These are phyloP conservation scores for Colletotrichum destructivum DNA, from an alignment of 2,329 filamentous ascomycete species.

Conservation along the genomic window DNA sequence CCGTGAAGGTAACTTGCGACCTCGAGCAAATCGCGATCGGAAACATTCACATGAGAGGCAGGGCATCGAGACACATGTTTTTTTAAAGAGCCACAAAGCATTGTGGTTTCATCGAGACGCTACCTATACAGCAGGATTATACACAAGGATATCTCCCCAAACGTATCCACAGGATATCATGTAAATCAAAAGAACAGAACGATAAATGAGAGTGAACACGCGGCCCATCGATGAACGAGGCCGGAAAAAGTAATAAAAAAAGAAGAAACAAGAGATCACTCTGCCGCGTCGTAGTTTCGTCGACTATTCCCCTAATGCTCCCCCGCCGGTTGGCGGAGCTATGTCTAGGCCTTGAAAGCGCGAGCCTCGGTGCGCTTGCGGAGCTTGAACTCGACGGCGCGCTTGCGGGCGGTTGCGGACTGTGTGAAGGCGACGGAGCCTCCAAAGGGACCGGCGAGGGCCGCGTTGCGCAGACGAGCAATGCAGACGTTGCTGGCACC, in stretches of 20 bases:
- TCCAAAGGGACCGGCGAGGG: slow-evolving; percentile 76
- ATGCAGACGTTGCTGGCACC: slow-evolving; percentile 75
- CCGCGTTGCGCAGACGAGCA: slow-evolving; percentile 73
- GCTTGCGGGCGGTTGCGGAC: slow-evolving; percentile 71
- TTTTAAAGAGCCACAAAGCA: slow-evolving; percentile 38
- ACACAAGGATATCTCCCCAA: slow-evolving; percentile 24
- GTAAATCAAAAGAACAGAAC: slow-evolving; percentile 23
- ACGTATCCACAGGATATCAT: slow-evolving; percentile 40
- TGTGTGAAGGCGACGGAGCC: slow-evolving; percentile 77
- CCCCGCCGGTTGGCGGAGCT: not conserved
- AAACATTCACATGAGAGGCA: no score
- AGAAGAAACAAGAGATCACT: slow-evolving; percentile 1
- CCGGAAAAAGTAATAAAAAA: not conserved
- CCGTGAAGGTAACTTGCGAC: no score
- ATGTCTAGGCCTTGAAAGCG: slow-evolving; percentile 37
- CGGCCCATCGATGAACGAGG: not conserved
- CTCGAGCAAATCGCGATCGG: no score
- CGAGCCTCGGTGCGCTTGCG: slow-evolving; percentile 53
- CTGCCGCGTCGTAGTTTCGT: slow-evolving; percentile 13
- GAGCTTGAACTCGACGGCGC: slow-evolving; percentile 69
- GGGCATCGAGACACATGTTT: not conserved
- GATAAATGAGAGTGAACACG: slow-evolving; percentile 11
- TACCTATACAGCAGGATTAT: slow-evolving; percentile 31
- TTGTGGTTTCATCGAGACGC: slow-evolving; percentile 32
- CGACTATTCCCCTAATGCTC: slow-evolving; percentile 22